Evolutionary conservation across 2,329 filamentous ascomycete genomes (phyloP).

Genomic region (Dothideomycetes sp.): DNA sequence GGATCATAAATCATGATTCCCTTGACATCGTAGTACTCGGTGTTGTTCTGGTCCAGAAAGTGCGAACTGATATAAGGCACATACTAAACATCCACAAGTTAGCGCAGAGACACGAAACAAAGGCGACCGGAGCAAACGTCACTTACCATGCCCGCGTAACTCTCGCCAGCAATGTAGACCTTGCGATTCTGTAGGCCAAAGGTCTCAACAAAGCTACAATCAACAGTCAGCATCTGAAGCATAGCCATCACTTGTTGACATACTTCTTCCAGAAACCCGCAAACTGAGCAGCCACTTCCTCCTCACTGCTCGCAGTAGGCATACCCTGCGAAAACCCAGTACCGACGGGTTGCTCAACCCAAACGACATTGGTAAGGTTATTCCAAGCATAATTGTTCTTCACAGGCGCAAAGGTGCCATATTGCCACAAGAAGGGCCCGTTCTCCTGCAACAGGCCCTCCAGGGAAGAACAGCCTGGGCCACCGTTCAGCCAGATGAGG

Average conservation of each 20-base stretch:
- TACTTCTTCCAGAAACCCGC: conserved; percentile 40
- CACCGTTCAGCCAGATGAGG: conserved; percentile 33
- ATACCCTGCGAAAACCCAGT: conserved; percentile 30
- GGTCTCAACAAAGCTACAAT: conserved; percentile 34
- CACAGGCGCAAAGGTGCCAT: conserved; percentile 29
- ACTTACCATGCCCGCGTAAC: too few relatives aligned
- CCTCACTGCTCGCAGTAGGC: conserved; percentile 36
- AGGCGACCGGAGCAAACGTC: too few relatives aligned
- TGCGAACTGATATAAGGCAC: conserved; percentile 63
- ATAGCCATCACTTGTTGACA: not conserved
- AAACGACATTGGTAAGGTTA: conserved; percentile 33
- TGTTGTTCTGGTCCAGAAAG: conserved; percentile 59
- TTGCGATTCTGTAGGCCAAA: conserved; percentile 45
- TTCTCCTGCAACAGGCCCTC: conserved; percentile 41
- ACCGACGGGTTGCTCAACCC: conserved; percentile 33
- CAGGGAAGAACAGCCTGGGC: conserved; percentile 34
- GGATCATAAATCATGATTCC: conserved; percentile 67
- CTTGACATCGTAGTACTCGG: conserved; percentile 54
- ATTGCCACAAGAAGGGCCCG: conserved; percentile 31
- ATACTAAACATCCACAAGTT: conserved; percentile 25
- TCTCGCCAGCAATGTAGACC: conserved; percentile 64
- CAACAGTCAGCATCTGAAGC: not conserved
- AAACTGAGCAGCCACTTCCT: conserved; percentile 36
- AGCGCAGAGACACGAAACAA: too few relatives aligned
- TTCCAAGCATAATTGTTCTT: conserved; percentile 33